Evolutionary conservation across 805 yeast species (phyloP), one percentile per base, ranked within the genome.

Genomic region (Candida argentea): DNA sequence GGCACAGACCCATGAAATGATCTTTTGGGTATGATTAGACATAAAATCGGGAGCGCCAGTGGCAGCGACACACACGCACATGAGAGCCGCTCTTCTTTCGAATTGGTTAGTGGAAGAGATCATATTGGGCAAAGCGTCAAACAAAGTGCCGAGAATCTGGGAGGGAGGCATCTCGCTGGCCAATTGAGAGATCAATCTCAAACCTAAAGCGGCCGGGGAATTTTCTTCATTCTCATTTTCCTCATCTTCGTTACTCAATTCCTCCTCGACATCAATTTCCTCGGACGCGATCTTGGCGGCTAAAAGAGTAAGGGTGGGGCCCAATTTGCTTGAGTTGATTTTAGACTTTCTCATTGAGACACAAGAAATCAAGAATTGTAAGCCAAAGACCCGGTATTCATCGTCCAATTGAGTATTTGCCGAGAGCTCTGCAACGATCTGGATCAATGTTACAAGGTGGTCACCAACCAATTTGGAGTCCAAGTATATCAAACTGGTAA

Each of bases 41-140:
- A 82, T 70, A 55, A 68, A 89, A 49, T 91, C 99, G 37, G 97
- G 97, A 23, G 97, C 89, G 51, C 97, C 98, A 38, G 81, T 72
- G 25, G 82, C 82, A 29, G 89, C 75, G 32, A 75, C 83, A 43
- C 93, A 85, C 37, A 91, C 61, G 19, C 94, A 72, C 43, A 84
- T 63, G 29, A 86, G 65, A 31, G 81, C 91, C 34, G 93, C 95
- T 61, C 95, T 76, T 63, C 93, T 76, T 60, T 81, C 85, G 39
- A 71, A 77, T 36, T 69, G 67, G 50, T 83, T 74, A 11, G 87
- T 70, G 27, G 72, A 57, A 17, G 44, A 22, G 36, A 77, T 52
- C 65, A 76, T 56, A 24, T 67, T 49, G 25, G 72, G 67, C 37
- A 82, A 53, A 39, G 68, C 70, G 39, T 75, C 82, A 36, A 85